Conservation (phyloP, 2,329 filamentous ascomycete genomes). For the Colletotrichum musae region DNA sequence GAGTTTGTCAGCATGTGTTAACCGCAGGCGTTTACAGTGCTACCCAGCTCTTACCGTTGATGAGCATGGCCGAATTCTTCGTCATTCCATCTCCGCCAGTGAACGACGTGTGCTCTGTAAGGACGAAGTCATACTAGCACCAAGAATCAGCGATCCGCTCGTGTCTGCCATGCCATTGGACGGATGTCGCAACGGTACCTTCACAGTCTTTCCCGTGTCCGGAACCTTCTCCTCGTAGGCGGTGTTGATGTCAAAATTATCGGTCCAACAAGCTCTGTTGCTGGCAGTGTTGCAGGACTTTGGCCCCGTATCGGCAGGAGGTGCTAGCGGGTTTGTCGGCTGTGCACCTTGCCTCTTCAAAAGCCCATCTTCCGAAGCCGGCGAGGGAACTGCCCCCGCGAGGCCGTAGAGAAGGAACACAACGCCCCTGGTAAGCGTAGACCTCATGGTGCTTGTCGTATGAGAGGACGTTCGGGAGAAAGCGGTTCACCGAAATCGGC, state of each 20-base stretch:
- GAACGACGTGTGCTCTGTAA: constrained; percentile 40
- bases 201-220: constrained; percentile 44
- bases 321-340: neutral
- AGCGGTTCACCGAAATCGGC: neutral
- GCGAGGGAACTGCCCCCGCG: constrained; percentile 14
- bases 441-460: constrained; percentile 24
- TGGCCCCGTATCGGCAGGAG: neutral
- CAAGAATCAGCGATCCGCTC: neutral
- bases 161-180: no score
- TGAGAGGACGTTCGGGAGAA: neutral
- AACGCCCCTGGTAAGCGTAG: constrained; percentile 27
- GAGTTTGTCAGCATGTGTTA: neutral
- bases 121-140: constrained; percentile 38
- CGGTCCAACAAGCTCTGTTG: constrained; percentile 45
- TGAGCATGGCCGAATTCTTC: constrained; percentile 44
- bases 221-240: constrained; percentile 51
- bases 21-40: no score
- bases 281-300: constrained; percentile 44
- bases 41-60: constrained; percentile 41
- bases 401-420: constrained; percentile 32
- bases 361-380: constrained; percentile 1
- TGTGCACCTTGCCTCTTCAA: constrained; percentile 22
- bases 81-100: constrained; percentile 39
- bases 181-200: constrained; percentile 8
- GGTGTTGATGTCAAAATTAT: constrained; percentile 49